Percentiles rank a stretch among this genome's conserved stretches.
Conservation (phyloP, 164 flowering plant genomes). For the Litsea cubeba region DNA sequence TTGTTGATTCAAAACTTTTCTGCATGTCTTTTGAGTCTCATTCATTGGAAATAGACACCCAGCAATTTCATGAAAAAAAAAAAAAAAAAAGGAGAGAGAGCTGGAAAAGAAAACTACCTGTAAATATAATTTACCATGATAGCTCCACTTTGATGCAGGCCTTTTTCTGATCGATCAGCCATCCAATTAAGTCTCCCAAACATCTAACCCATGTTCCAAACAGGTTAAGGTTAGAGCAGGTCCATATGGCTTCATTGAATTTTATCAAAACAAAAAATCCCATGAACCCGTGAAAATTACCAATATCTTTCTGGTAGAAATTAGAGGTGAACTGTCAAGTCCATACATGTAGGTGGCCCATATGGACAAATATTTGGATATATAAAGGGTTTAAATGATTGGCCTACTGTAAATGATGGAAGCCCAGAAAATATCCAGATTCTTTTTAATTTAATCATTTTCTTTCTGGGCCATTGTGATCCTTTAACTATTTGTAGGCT, state of each 20-base stretch:
- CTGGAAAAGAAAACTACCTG: slow-evolving; percentile 37
- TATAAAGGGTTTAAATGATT: too few species aligned
- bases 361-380: background rate
- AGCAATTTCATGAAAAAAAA: background rate
- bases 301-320: background rate
- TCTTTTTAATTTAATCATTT: background rate
- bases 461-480: background rate
- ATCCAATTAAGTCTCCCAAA: slow-evolving; percentile 85
- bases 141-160: slow-evolving; percentile 78
- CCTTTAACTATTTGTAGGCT: background rate
- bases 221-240: background rate
- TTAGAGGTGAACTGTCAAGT: background rate
- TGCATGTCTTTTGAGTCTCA: background rate
- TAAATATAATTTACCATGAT: slow-evolving; percentile 94
- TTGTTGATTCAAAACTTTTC: slow-evolving; percentile 1
- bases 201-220: slow-evolving; percentile 38
- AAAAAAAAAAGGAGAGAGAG: background rate
- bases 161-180: slow-evolving; percentile 86
- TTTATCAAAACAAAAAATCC: background rate
- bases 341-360: background rate
- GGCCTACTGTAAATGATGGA: background rate
- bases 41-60: background rate
- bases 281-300: background rate
- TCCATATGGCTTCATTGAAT: background rate
- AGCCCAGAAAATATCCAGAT: background rate